Evolutionary conservation across 176 grass and related monocot genomes (phyloP).

Genomic region (Ananas comosus): DNA sequence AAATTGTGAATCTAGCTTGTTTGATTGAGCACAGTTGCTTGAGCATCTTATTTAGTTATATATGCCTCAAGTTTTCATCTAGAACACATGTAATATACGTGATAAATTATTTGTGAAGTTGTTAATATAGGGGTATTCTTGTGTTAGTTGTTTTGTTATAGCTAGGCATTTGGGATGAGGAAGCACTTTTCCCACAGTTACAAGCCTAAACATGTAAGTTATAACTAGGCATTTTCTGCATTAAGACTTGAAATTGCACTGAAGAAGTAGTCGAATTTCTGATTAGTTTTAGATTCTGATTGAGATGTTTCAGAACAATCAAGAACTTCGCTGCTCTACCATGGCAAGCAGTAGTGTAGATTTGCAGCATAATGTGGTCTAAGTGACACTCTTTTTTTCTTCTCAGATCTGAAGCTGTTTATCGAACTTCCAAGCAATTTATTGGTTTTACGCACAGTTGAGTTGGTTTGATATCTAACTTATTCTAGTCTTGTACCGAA

Average conservation of each 20-base stretch:
- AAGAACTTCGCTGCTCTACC: neutral
- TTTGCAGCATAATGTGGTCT: neutral
- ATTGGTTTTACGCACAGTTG: neutral
- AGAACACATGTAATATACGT: no score
- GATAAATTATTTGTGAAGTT: no score
- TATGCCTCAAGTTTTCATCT: no score
- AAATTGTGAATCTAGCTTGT: no score
- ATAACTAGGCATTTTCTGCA: neutral
- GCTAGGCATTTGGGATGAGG: neutral
- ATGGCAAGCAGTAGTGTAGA: neutral
- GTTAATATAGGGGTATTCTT: neutral
- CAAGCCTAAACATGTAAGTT: neutral
- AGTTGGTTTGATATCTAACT: neutral
- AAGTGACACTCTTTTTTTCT: neutral
- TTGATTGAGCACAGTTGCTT: no score
- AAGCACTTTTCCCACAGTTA: neutral
- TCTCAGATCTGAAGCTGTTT: neutral
- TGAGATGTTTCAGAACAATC: neutral
- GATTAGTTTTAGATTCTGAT: neutral
- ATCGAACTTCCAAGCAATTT: neutral
- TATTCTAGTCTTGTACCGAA: neutral
- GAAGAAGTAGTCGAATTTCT: neutral
- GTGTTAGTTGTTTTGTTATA: neutral
- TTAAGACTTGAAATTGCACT: neutral
- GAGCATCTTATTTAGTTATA: no score